phyloP scores from a whole-genome alignment of 495 filamentous ascomycete genomes.

The Opeltia flavorubescens region DNA sequence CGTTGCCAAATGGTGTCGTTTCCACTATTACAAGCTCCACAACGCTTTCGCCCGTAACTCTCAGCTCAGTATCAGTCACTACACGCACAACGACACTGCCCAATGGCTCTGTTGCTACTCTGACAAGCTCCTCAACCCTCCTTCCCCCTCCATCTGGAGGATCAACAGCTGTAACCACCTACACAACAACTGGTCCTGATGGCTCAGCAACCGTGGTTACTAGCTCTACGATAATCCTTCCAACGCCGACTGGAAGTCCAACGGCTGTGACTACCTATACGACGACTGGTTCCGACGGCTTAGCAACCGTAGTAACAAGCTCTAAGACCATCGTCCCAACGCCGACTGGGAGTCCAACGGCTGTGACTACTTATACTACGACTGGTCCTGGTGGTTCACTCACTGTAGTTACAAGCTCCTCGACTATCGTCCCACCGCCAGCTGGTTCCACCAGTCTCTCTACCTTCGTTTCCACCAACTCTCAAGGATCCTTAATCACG shows the following conservation, averaged over 20 bases:
- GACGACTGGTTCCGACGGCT: background rate
- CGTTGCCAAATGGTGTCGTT: too few species aligned
- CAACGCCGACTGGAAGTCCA: background rate
- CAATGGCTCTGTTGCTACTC: background rate
- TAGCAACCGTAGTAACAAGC: background rate
- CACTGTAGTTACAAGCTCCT: background rate
- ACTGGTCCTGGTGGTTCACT: background rate
- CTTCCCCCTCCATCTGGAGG: background rate
- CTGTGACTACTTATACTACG: background rate
- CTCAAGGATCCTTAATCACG: background rate
- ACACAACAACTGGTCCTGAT: background rate
- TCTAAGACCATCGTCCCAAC: background rate
- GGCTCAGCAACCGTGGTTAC: background rate
- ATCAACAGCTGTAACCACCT: background rate
- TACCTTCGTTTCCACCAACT: constrained; percentile 1
- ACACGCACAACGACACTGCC: background rate
- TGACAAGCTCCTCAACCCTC: background rate
- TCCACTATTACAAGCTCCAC: background rate
- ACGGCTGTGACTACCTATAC: background rate
- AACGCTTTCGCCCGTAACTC: background rate
- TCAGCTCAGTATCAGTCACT: background rate
- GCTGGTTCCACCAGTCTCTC: background rate
- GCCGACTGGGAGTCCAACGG: background rate
- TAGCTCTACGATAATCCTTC: background rate
- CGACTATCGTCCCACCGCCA: background rate